Percentiles rank a stretch among this genome's conserved stretches.
phyloP scores from a whole-genome alignment of 2,329 filamentous ascomycete genomes.

The Orbilia brochopaga region DNA sequence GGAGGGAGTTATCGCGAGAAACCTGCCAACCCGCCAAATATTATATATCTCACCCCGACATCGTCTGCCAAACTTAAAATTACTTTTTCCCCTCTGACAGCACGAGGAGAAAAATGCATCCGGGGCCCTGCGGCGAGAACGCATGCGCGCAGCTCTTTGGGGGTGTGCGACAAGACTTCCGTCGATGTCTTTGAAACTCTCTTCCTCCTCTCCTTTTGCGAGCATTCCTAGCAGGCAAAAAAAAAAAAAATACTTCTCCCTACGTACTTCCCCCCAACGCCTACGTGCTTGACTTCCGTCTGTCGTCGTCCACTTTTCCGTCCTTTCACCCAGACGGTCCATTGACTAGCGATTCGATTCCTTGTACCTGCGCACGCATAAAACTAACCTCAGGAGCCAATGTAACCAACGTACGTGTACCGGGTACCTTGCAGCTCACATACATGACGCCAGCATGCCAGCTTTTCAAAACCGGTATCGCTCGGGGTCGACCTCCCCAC shows the following conservation, averaged over 20 bases:
- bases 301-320: slow-evolving; percentile 14
- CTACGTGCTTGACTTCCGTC: slow-evolving; percentile 8
- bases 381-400: slow-evolving; percentile 1
- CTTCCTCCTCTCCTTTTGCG: slow-evolving; percentile 30
- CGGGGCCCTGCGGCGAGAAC: slow-evolving; percentile 43
- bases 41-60: slow-evolving; percentile 19
- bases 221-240: neutral
- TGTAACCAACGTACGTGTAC: slow-evolving; percentile 19
- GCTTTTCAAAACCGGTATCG: slow-evolving; percentile 3
- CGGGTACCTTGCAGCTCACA: slow-evolving; percentile 46
- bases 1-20: slow-evolving; percentile 48
- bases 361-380: too few relatives aligned
- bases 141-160: slow-evolving; percentile 24
- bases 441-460: slow-evolving; percentile 18
- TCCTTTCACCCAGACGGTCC: neutral
- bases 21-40: slow-evolving; percentile 9
- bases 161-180: slow-evolving; percentile 33
- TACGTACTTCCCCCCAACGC: neutral
- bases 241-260: slow-evolving; percentile 5
- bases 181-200: slow-evolving; percentile 34
- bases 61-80: too few relatives aligned
- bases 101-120: neutral
- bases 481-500: neutral
- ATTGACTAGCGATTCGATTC: slow-evolving; percentile 4
- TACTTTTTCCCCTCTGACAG: too few relatives aligned